Conservation (phyloP, 805 yeast species). For the Suhomyces kilbournensis region DNA sequence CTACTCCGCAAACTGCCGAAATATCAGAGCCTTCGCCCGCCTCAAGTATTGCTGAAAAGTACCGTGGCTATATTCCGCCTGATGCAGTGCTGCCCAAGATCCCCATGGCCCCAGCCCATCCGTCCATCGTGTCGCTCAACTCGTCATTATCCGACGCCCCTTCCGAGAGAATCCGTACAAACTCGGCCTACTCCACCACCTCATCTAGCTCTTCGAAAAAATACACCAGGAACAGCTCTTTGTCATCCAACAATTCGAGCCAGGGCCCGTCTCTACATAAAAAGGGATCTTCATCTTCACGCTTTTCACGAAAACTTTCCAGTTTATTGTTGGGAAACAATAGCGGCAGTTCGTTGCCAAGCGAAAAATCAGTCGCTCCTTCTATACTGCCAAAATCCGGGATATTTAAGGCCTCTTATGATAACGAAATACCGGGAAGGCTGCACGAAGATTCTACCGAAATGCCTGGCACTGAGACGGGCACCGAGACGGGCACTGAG, state of each 20-base stretch:
- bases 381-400: background rate
- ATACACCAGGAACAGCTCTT: slow-evolving; percentile 17
- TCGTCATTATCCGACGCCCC: background rate
- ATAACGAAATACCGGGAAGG: slow-evolving; percentile 2
- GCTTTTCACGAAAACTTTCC: slow-evolving; percentile 13
- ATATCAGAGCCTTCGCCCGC: background rate
- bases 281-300: slow-evolving; percentile 6
- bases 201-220: slow-evolving; percentile 4
- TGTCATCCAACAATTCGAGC: slow-evolving; percentile 15
- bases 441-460: background rate
- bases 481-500: background rate
- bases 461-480: background rate
- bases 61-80: background rate
- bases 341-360: background rate
- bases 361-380: background rate
- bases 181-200: background rate
- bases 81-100: background rate
- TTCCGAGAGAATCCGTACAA: background rate
- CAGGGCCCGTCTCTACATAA: slow-evolving; percentile 1
- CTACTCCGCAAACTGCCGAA: background rate
- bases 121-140: background rate
- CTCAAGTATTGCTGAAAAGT: background rate
- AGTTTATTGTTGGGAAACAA: slow-evolving; percentile 8
- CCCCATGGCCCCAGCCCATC: background rate
- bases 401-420: slow-evolving; percentile 4